Evolutionary conservation across 768 basidiomycete species (phyloP).

Genomic region (Russula dissimulans): DNA sequence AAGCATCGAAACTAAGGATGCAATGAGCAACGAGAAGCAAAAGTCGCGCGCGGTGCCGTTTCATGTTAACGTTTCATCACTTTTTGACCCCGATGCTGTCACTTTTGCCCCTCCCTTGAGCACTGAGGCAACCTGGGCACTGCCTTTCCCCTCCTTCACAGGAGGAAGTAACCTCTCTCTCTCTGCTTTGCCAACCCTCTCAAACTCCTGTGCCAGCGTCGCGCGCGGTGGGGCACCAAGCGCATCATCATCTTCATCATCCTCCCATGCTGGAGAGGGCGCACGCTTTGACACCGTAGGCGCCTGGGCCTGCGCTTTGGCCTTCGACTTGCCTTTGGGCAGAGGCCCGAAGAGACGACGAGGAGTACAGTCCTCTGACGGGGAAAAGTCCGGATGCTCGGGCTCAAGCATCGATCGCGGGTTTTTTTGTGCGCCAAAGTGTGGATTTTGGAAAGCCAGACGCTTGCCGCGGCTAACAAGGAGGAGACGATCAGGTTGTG

Average conservation of each 20-base stretch:
- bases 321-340: neutral
- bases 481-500: too few species aligned
- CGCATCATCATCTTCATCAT: conserved; percentile 5
- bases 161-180: neutral
- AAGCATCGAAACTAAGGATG: conserved; percentile 5
- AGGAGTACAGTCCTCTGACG: conserved; percentile 18
- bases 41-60: neutral
- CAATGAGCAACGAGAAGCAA: neutral
- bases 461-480: conserved; percentile 17
- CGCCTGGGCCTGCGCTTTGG: neutral
- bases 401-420: conserved; percentile 13
- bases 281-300: conserved; percentile 1
- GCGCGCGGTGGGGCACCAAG: conserved; percentile 2
- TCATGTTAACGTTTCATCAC: neutral
- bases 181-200: conserved; percentile 10
- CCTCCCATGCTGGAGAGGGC: conserved; percentile 5
- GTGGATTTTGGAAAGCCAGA: conserved; percentile 17
- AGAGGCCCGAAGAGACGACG: conserved; percentile 15
- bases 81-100: neutral
- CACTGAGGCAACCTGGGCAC: neutral
- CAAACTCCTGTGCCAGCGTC: conserved; percentile 14
- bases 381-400: conserved; percentile 19
- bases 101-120: neutral
- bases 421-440: conserved; percentile 10
- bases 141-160: neutral